Base-by-base conservation (phyloP, 2,329 filamentous ascomycete species). In the Beauveria asiatica region DNA sequence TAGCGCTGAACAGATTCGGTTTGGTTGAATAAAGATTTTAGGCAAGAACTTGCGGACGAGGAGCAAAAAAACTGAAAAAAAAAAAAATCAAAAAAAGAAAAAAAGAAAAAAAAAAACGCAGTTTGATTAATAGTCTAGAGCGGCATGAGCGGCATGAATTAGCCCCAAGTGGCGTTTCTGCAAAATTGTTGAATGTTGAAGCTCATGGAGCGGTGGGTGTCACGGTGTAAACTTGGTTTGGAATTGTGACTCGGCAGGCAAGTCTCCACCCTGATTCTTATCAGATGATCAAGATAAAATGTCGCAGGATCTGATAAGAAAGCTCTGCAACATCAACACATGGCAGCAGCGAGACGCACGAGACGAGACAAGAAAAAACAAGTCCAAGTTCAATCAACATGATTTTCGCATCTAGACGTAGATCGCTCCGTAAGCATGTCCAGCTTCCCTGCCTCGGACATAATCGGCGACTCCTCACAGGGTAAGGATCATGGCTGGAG, bases 231-330 rank as follows among this genome's bases (percentile, higher is more conserved):
- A 23, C 23, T 23, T 23, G 23, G 8, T 8, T 30, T 30, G 27
- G 16, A 25, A 3, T 49, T 42, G 16, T 17, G 16, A 42, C 25
- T 5, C 25, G 11, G 25, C 25, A 50, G n/a, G 45, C 46, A 25
- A n/a, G 50, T 33, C 27, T 21, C 58, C 58, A 60, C 58, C 16
- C 21, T 6, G 10, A 8, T 30, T 44, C 50, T 62, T 62, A 62
- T 62, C 60, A 62, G 60, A 62, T 62, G 60, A 62, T 62, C 60
- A 62, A 62, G 60, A 62, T 62, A 62, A 62, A 62, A 54, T 53
- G 33, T 41, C 48, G 25, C 55, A 49, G 48, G 54, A 62, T 62
- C 60, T 58, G 60, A 62, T 62, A 62, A 62, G 49, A 60, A 57
- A 42, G 11, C 45, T 50, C 11, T 45, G 6, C 41, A 16, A 55